Evolutionary conservation across 2,329 filamentous ascomycete species (phyloP).

Genomic region (Colletotrichum gigasporum): DNA sequence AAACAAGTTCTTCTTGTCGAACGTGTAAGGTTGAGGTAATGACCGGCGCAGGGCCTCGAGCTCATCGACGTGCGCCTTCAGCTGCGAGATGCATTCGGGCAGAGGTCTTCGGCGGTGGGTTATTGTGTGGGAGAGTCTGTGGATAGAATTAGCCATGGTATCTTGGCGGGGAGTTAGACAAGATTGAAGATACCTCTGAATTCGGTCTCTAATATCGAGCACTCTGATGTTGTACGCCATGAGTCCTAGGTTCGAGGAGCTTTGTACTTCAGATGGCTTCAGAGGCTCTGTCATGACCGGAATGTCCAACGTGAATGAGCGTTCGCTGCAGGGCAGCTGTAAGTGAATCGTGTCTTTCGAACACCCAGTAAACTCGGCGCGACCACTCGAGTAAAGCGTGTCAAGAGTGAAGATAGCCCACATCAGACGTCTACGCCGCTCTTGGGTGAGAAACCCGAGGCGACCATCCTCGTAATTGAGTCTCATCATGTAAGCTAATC

Average conservation of each 20-base stretch:
- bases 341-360: conserved; percentile 19
- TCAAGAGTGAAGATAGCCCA: conserved; percentile 35
- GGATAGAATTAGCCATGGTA: neutral
- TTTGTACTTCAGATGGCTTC: neutral
- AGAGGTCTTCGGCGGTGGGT: conserved; percentile 34
- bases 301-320: conserved; percentile 19
- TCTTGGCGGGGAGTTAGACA: neutral
- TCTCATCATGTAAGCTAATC: conserved; percentile 35
- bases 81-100: conserved; percentile 1
- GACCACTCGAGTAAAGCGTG: conserved; percentile 23
- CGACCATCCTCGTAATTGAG: conserved; percentile 35
- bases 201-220: conserved; percentile 24
- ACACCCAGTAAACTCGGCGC: conserved; percentile 20
- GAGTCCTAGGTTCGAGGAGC: neutral
- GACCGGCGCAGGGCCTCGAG: conserved; percentile 26
- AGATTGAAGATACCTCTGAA: conserved; percentile 1
- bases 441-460: conserved; percentile 30
- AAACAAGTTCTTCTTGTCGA: conserved; percentile 34
- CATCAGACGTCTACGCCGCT: conserved; percentile 34
- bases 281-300: conserved; percentile 19
- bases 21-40: conserved; percentile 25
- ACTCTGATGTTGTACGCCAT: conserved; percentile 25
- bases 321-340: conserved; percentile 20
- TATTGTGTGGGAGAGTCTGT: conserved; percentile 33
- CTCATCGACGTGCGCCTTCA: conserved; percentile 16